Percentiles rank a stretch among this genome's conserved stretches.
These are phyloP conservation scores for Aureobasidium sp. DNA, from an alignment of 2,329 filamentous ascomycete species.

Conservation along the genomic window DNA sequence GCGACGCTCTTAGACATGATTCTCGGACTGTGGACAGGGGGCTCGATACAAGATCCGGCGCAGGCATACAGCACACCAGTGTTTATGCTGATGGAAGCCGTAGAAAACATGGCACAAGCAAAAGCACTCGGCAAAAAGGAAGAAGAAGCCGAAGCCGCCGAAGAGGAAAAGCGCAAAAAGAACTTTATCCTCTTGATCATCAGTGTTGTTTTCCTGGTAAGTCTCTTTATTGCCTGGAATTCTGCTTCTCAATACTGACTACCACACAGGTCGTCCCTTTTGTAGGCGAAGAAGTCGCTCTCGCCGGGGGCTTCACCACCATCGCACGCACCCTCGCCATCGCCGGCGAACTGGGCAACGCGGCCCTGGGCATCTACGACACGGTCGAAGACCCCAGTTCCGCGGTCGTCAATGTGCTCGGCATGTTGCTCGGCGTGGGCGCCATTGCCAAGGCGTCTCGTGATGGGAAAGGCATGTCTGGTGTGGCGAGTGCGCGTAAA, in stretches of 20 bases:
- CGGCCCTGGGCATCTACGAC: slow-evolving; percentile 15
- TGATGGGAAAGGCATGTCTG: neutral
- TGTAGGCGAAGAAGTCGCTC: slow-evolving; percentile 14
- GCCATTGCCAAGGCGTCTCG: neutral
- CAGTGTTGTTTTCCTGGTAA: slow-evolving; percentile 16
- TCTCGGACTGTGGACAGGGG: slow-evolving; percentile 5
- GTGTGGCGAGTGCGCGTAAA: neutral
- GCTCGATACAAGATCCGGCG: slow-evolving; percentile 2
- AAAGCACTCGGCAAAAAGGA: slow-evolving; percentile 12
- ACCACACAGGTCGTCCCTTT: slow-evolving; percentile 13
- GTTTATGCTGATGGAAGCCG: slow-evolving; percentile 16
- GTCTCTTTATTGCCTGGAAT: neutral
- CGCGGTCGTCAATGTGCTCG: neutral
- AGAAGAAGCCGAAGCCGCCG: slow-evolving; percentile 5
- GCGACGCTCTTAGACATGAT: slow-evolving; percentile 13
- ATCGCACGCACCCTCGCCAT: slow-evolving; percentile 12
- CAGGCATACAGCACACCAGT: slow-evolving; percentile 15
- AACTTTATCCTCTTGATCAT: slow-evolving; percentile 17
- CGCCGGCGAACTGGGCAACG: slow-evolving; percentile 14
- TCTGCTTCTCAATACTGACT: too few relatives aligned
- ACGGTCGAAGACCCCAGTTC: slow-evolving; percentile 13
- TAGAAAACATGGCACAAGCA: slow-evolving; percentile 17
- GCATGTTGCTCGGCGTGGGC: neutral
- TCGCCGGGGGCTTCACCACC: slow-evolving; percentile 3
- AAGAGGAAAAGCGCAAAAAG: slow-evolving; percentile 12